Conservation (phyloP, 1,284 basidiomycete species). For the Thecaphora thlaspeos region DNA sequence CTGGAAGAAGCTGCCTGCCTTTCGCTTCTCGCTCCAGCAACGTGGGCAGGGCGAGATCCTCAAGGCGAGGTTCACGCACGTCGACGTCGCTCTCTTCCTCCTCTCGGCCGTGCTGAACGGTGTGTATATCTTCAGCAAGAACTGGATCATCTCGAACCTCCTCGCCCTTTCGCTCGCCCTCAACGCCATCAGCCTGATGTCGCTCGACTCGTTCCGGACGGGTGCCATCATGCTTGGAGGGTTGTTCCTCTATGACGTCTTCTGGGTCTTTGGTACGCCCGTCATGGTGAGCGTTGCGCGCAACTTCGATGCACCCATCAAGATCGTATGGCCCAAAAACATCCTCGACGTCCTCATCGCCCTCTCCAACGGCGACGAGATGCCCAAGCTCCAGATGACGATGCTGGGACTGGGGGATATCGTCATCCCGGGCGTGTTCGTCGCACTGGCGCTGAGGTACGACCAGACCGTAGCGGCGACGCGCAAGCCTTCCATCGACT, state of each 20-base stretch:
- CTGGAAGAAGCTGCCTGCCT: conserved; percentile 38
- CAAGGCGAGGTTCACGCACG: conserved; percentile 56
- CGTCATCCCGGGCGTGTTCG: conserved; percentile 84
- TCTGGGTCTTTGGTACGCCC: conserved; percentile 56
- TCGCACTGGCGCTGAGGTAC: conserved; percentile 83
- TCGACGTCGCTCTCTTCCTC: conserved; percentile 68
- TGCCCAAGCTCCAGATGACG: conserved; percentile 66
- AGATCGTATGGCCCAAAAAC: conserved; percentile 62
- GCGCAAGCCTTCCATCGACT: conserved; percentile 29
- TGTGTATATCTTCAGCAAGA: conserved; percentile 65
- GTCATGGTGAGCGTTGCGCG: conserved; percentile 70
- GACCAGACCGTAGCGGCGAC: conserved; percentile 67
- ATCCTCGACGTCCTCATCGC: conserved; percentile 24
- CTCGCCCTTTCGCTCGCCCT: conserved; percentile 81
- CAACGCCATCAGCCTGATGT: conserved; percentile 76
- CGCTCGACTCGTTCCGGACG: conserved; percentile 86
- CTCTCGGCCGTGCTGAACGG: conserved; percentile 69
- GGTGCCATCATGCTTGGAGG: conserved; percentile 74
- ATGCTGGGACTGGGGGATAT: conserved; percentile 92
- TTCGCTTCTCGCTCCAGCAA: conserved; percentile 26
- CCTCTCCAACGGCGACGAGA: conserved; percentile 8
- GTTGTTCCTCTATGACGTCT: conserved; percentile 56
- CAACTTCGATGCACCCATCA: conserved; percentile 82
- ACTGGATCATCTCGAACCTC: conserved; percentile 75
- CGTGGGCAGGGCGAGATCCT: conserved; percentile 23